These are phyloP conservation scores for Mycosarcoma mackinlayi DNA, from an alignment of 1,284 basidiomycete genomes.

Conservation along the genomic window DNA sequence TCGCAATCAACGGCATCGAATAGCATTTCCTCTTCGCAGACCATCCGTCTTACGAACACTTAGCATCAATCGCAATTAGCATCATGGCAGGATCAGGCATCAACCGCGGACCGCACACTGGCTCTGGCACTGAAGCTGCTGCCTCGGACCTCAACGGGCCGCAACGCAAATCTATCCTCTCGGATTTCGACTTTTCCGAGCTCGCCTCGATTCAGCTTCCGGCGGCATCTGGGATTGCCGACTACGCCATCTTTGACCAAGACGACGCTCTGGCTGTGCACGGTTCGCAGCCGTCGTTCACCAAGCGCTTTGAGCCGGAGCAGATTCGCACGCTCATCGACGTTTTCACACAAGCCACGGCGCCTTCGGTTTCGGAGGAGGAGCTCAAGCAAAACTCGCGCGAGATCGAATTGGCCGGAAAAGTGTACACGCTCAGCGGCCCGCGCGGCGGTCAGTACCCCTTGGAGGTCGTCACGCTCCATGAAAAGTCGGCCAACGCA, in stretches of 20 bases:
- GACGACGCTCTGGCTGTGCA: constrained; percentile 27
- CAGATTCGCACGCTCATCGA: constrained; percentile 29
- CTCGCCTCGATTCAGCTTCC: constrained; percentile 34
- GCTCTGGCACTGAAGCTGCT: constrained; percentile 33
- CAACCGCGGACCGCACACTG: constrained; percentile 40
- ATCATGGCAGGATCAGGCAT: constrained; percentile 40
- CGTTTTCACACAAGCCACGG: constrained; percentile 31
- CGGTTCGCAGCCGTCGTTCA: constrained; percentile 28
- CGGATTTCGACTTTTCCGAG: constrained; percentile 33
- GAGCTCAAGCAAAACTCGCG: constrained; percentile 15
- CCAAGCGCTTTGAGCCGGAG: constrained; percentile 22
- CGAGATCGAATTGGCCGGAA: constrained; percentile 18
- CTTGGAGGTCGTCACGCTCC: constrained; percentile 30
- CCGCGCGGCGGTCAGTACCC: constrained; percentile 41
- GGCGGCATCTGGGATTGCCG: constrained; percentile 28
- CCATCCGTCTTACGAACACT: too few species aligned
- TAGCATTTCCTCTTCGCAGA: too few species aligned
- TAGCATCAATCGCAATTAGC: too few species aligned
- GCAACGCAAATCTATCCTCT: constrained; percentile 29
- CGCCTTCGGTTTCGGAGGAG: constrained; percentile 20
- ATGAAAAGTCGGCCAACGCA: constrained; percentile 21
- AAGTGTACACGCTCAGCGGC: constrained; percentile 29
- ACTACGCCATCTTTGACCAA: constrained; percentile 44
- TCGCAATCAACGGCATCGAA: too few species aligned
- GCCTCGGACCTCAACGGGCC: constrained; percentile 22